Evolutionary conservation across 2,329 filamentous ascomycete genomes (phyloP).

Genomic region (Aspergillus pseudoglaucus): DNA sequence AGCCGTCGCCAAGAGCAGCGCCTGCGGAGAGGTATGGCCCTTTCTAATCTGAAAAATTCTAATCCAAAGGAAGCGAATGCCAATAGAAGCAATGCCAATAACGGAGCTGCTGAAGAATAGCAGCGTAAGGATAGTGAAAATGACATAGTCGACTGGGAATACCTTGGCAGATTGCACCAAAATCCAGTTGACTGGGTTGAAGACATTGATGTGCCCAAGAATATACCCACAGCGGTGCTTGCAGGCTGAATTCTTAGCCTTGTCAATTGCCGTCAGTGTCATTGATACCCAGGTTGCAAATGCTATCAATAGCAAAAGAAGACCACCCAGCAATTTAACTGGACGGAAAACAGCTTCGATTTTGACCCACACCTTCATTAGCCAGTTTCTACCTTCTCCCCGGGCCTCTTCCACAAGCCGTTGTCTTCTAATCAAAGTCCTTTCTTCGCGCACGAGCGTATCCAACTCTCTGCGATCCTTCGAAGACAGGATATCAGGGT

Average conservation of each 20-base stretch:
- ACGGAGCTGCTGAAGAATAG: conserved; percentile 87
- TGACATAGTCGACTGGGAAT: conserved; percentile 86
- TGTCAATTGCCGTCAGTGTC: conserved; percentile 93
- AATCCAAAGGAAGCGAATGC: conserved; percentile 95
- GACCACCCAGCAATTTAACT: conserved; percentile 77
- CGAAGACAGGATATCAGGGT: conserved; percentile 65
- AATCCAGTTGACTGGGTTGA: conserved; percentile 91
- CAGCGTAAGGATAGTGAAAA: conserved; percentile 77
- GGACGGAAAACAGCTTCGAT: conserved; percentile 76
- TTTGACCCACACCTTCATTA: conserved; percentile 73
- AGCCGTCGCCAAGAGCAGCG: conserved; percentile 81
- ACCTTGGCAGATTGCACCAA: conserved; percentile 72
- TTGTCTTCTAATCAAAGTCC: conserved; percentile 82
- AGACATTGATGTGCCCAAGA: conserved; percentile 78
- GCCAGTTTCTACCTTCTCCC: conserved; percentile 67
- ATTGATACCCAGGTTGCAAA: conserved; percentile 81
- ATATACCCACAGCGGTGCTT: conserved; percentile 88
- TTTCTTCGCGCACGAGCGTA: conserved; percentile 78
- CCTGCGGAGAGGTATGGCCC: conserved; percentile 84
- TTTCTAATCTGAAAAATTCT: conserved; percentile 85
- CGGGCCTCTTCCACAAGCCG: conserved; percentile 64
- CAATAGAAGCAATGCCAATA: conserved; percentile 75
- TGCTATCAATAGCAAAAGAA: conserved; percentile 67
- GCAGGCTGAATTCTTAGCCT: conserved; percentile 91
- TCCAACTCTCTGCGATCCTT: conserved; percentile 89